phyloP scores from a whole-genome alignment of 495 filamentous ascomycete genomes.

The Neurospora sp. region DNA sequence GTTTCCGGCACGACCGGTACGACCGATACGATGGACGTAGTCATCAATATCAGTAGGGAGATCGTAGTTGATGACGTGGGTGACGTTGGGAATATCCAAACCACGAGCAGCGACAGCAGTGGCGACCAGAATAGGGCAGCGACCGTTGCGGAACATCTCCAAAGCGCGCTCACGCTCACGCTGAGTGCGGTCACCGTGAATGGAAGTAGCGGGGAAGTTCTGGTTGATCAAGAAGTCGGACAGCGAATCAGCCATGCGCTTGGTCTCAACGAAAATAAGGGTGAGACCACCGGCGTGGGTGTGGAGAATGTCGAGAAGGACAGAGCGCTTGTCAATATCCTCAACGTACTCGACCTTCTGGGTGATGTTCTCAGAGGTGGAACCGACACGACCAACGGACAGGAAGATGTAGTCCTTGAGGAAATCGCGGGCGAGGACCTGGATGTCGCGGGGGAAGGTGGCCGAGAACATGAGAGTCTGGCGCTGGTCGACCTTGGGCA shows the following conservation, averaged over 20 bases:
- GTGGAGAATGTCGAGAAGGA: slow-evolving; percentile 93
- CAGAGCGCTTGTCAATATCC: slow-evolving; percentile 93
- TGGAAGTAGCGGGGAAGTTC: slow-evolving; percentile 95
- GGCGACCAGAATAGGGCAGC: slow-evolving; percentile 91
- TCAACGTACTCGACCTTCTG: slow-evolving; percentile 98
- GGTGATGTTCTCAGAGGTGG: slow-evolving; percentile 99
- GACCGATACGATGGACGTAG: slow-evolving; percentile 98
- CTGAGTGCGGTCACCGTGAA: slow-evolving; percentile 96
- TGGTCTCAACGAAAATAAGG: slow-evolving; percentile 97
- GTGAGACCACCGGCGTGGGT: slow-evolving; percentile 87
- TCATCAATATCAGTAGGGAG: slow-evolving; percentile 98
- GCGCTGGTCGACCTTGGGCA: slow-evolving; percentile 74
- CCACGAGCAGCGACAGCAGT: slow-evolving; percentile 94
- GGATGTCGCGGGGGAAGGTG: slow-evolving; percentile 97
- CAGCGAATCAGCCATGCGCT: slow-evolving; percentile 96
- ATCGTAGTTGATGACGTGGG: slow-evolving; percentile 98
- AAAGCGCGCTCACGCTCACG: slow-evolving; percentile 96
- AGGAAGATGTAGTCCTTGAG: slow-evolving; percentile 97
- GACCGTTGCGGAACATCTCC: slow-evolving; percentile 91
- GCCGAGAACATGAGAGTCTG: slow-evolving; percentile 99
- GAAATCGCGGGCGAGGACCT: slow-evolving; percentile 97
- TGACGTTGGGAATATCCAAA: slow-evolving; percentile 96
- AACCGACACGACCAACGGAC: slow-evolving; percentile 96
- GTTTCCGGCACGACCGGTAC: slow-evolving; percentile 98
- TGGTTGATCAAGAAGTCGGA: slow-evolving; percentile 98